These are phyloP conservation scores for Phlebiopsis flavidoalba DNA, from an alignment of 768 basidiomycete genomes.

Conservation along the genomic window DNA sequence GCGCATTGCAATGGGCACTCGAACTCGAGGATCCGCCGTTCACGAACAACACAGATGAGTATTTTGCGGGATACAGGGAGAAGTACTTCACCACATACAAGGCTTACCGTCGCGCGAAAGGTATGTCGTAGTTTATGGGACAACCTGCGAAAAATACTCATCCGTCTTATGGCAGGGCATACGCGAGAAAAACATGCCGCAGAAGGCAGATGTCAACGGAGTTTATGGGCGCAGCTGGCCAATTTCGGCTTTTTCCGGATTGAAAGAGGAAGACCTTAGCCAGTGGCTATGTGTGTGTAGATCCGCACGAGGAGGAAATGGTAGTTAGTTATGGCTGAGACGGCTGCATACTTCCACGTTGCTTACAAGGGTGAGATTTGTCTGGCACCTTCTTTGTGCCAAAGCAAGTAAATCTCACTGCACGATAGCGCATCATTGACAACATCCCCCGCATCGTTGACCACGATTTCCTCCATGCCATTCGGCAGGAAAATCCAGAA, in stretches of 20 bases:
- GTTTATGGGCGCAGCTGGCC: not conserved
- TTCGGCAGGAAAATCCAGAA: conserved; percentile 1
- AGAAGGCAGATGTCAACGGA: not conserved
- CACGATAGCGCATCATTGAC: conserved; percentile 8
- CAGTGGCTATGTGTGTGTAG: not conserved
- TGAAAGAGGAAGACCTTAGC: conserved; percentile 1
- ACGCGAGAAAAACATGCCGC: not conserved
- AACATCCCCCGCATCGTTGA: conserved; percentile 10
- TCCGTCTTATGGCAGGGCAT: too few relatives aligned
- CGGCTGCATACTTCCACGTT: conserved; percentile 12
- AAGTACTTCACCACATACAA: conserved; percentile 15
- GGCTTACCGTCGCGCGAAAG: conserved; percentile 3
- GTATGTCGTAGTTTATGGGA: conserved; percentile 1
- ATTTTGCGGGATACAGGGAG: conserved; percentile 34
- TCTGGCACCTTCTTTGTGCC: not conserved
- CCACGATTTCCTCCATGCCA: conserved; percentile 9
- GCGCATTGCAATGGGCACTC: conserved; percentile 34
- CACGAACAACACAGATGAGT: conserved; percentile 47
- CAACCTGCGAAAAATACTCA: too few relatives aligned
- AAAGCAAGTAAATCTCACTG: not conserved
- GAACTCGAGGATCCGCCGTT: conserved; percentile 37
- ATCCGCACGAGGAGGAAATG: conserved; percentile 7
- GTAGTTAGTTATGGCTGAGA: conserved; percentile 10
- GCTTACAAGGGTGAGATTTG: conserved; percentile 10
- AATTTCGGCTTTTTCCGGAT: not conserved